Percentiles rank a stretch among this genome's conserved stretches.
These are phyloP conservation scores for Ambrosiella cleistominuta DNA, from an alignment of 2,329 filamentous ascomycete species.

Conservation along the genomic window DNA sequence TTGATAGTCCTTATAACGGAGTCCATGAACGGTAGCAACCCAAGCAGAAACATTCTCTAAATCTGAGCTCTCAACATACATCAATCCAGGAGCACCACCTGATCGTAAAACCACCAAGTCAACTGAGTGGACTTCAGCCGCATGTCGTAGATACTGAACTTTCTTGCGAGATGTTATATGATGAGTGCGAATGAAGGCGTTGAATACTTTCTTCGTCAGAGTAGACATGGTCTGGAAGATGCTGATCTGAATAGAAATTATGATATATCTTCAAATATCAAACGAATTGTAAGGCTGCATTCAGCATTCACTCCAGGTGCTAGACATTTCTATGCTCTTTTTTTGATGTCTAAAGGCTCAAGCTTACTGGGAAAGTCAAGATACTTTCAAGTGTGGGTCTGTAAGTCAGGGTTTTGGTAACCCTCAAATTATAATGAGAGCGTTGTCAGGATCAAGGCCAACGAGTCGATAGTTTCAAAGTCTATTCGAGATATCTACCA, in stretches of 20 bases:
- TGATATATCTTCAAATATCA: no score
- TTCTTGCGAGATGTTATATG: constrained; percentile 73
- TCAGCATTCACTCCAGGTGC: no score
- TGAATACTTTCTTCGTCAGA: constrained; percentile 16
- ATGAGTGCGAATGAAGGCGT: constrained; percentile 56
- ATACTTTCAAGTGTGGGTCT: no score
- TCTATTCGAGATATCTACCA: no score
- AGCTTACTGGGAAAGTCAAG: no score
- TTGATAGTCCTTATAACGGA: constrained; percentile 59
- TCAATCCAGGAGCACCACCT: constrained; percentile 55
- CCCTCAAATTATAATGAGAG: no score
- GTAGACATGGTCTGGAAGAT: background rate
- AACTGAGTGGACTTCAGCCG: constrained; percentile 39
- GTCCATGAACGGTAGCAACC: constrained; percentile 44
- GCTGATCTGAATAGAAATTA: no score
- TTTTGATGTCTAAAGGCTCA: no score
- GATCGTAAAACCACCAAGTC: constrained; percentile 45
- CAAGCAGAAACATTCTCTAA: constrained; percentile 39
- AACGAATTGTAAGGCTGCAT: no score
- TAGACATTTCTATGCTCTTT: no score
- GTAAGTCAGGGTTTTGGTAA: background rate
- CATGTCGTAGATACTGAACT: constrained; percentile 39
- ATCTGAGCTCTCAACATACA: constrained; percentile 53
- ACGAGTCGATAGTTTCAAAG: no score
- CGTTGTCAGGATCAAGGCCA: no score